Base-by-base conservation (phyloP, 2,329 filamentous ascomycete genomes). In the Nigrospora osmanthi region DNA sequence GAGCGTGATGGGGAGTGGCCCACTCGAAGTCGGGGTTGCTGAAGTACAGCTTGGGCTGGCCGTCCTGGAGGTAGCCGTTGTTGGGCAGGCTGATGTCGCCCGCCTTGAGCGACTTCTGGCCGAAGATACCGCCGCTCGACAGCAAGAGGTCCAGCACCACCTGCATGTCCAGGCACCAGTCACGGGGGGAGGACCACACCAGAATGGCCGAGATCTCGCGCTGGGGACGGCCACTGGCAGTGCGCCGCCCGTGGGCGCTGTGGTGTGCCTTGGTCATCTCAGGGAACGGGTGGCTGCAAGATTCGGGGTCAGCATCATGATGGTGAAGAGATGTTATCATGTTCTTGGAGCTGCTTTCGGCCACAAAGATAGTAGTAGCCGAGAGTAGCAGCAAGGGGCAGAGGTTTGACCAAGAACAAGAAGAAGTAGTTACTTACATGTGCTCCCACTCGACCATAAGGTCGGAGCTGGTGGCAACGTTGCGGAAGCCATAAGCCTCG, bases 21-120 rank as follows among this genome's bases (percentile, higher is more conserved):
- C 82, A 88, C 59, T 78, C 73, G 32, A 87, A 64, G 58, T 89
- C 84, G 0, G 82, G 80, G 56, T 88, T 87, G 16, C 76, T 82
- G 63, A 85, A 87, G 62, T 79, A 87, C 1, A 88, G 60, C 12
- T 66, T 66, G 0, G 85, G 83, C 57, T 87, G 84, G 2, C 68
- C 71, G 54, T 86, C 81, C 52, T 81, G 78, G 46, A 56, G 55
- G 42, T 57, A 66, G 7, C 62, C 63, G 40, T 51, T 34, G 48
- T 65, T 62, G 0, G 52, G 52, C 1, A 65, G 53, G 11, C 33
- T 40, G 2, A 34, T 3, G 36, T 60, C 65, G 38, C 76, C 76
- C 54, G 86, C 86, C 56, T 77, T 78, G 6, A 64, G 40, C 0
- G 80, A 84, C 2, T 77, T 59, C 0, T 82, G 87, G 23, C 81